These are phyloP conservation scores for Pythium folliculosum DNA, from an alignment of 352 stramenopile species.

Conservation along the genomic window DNA sequence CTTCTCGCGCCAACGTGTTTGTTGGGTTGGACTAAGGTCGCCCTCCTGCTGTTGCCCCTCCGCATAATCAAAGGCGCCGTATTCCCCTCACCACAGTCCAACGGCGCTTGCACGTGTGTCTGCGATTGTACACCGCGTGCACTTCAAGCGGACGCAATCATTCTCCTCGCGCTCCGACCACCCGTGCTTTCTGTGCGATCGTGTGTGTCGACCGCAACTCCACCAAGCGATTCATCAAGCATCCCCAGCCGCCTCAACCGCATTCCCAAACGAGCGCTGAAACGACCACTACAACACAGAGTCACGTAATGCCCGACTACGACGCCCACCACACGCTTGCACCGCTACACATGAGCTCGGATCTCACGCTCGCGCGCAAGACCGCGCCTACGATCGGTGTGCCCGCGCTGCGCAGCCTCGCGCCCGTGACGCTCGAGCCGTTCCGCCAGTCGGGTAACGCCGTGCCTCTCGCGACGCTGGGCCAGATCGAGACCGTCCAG, in stretches of 20 bases:
- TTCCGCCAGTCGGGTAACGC: constrained; percentile 57
- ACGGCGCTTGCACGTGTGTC: constrained; percentile 3
- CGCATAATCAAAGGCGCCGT: background rate
- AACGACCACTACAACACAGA: background rate
- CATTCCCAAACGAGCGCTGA: background rate
- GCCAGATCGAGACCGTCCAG: constrained; percentile 50
- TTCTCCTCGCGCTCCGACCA: background rate
- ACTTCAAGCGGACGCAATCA: constrained; percentile 6
- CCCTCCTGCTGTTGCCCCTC: background rate
- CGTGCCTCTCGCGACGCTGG: constrained; percentile 51
- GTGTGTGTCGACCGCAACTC: background rate
- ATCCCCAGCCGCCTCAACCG: background rate
- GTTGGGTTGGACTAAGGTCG: too few species aligned
- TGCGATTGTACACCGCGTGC: constrained; percentile 5
- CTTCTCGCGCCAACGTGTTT: too few species aligned
- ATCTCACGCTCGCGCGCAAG: too few species aligned
- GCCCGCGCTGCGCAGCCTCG: constrained; percentile 12
- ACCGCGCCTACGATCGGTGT: background rate
- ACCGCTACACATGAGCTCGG: too few species aligned
- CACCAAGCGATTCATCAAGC: background rate
- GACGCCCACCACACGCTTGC: too few species aligned
- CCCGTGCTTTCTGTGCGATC: background rate
- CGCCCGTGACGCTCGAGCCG: constrained; percentile 39
- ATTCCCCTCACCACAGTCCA: background rate
- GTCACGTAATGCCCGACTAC: too few species aligned